Evolutionary conservation across 2,329 filamentous ascomycete species (phyloP), one percentile per base, ranked within the genome.

Genomic region (Exophiala mesophila): DNA sequence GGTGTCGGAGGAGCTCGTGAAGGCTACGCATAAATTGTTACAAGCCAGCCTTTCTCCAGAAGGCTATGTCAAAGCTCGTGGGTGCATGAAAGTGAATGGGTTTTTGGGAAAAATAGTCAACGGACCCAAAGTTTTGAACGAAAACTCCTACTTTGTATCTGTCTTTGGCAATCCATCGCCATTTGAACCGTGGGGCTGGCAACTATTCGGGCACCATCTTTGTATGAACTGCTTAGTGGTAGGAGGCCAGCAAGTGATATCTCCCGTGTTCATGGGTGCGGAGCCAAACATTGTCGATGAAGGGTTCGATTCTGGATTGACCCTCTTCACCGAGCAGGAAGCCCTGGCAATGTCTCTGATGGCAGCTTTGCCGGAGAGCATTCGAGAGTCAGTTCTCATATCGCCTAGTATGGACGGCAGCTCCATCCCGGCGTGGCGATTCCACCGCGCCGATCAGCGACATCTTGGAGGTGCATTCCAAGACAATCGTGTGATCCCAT

Each of bases 401-500:
- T 13, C 17, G 9, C 37, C 24, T 5, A 16, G 39, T 8, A 10
- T 47, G 3, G 16, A 39, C 21, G 44, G 28, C 13, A 10, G 17
- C 5, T 34, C 30, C n/a, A 35, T 35, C 31, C 44, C 44, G 5
- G 20, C 35, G 17, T n/a, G 39, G 16, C 39, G 39, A 2, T 43
- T 17, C 10, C 39, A 43, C 21, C 39, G 7, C 6, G 44, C 39
- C 13, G 44, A 47, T 21, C 39, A 43, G 17, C 39, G 44, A 3
- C 39, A 47, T 13, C 34, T 47, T 3, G 39, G 39, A 28, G 44
- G 44, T 7, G 44, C 44, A 16, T 47, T 39, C 29, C 44, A 39
- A 17, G 44, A 47, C 21, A 47, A 89, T 60, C 73, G 84, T 6
- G 63, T 83, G 8, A 80, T 89, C 1, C 85, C 85, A 0, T 85